Evolutionary conservation across 2,329 filamentous ascomycete genomes (phyloP).

Genomic region (Cercospora brassicicola): DNA sequence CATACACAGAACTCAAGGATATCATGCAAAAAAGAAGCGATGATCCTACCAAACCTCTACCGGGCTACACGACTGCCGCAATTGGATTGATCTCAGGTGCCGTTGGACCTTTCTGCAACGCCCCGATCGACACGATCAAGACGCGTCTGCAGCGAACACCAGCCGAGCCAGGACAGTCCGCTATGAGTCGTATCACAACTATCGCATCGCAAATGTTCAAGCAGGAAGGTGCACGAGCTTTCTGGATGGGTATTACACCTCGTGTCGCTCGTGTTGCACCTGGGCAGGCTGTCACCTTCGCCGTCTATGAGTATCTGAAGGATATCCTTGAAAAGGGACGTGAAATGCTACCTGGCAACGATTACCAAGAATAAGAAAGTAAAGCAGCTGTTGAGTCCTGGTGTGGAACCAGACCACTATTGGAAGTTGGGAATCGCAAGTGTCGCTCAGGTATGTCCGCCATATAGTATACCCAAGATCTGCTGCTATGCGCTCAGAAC

Average conservation of each 20-base stretch:
- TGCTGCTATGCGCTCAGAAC: not conserved
- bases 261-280: slow-evolving; percentile 96
- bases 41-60: slow-evolving; percentile 66
- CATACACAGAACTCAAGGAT: slow-evolving; percentile 91
- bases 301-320: slow-evolving; percentile 55
- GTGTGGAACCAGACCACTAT: not conserved
- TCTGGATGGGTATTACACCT: slow-evolving; percentile 99
- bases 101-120: slow-evolving; percentile 94
- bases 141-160: slow-evolving; percentile 90
- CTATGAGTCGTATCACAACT: slow-evolving; percentile 70
- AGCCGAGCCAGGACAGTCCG: slow-evolving; percentile 73
- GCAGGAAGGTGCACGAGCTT: slow-evolving; percentile 89
- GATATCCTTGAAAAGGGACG: slow-evolving; percentile 50
- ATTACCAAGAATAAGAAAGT: slow-evolving; percentile 50
- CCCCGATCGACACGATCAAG: slow-evolving; percentile 99
- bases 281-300: slow-evolving; percentile 79
- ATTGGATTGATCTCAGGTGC: slow-evolving; percentile 91
- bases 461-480: not conserved
- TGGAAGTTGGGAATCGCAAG: not conserved
- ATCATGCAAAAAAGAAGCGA: slow-evolving; percentile 71
- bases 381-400: not conserved
- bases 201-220: slow-evolving; percentile 69
- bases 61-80: slow-evolving; percentile 83
- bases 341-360: slow-evolving; percentile 49
- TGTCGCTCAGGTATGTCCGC: not conserved